A percentile compares a stretch with the other conserved stretches of the same genome.
Evolutionary conservation across 768 basidiomycete genomes (phyloP).

Genomic region (Pholiota molesta): DNA sequence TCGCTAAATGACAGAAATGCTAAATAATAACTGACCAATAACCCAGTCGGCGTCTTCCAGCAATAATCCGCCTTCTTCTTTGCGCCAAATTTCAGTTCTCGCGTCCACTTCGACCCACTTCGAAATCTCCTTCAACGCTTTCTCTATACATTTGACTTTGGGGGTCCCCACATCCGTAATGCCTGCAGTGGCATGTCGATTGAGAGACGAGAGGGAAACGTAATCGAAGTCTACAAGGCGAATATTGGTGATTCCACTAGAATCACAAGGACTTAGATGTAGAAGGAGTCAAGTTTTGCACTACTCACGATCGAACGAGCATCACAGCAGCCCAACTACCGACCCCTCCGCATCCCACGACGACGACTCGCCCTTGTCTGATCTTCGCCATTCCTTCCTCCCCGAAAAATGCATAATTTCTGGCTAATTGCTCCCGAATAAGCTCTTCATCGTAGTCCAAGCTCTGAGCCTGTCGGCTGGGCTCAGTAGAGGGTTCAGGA

Average conservation of each 20-base stretch:
- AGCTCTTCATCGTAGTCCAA: conserved; percentile 74
- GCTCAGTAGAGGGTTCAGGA: conserved; percentile 14
- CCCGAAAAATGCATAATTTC: conserved; percentile 95
- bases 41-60: conserved; percentile 94
- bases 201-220: conserved; percentile 92
- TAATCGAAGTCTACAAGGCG: conserved; percentile 95
- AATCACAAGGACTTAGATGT: conserved; percentile 3
- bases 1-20: not conserved
- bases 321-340: conserved; percentile 96
- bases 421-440: conserved; percentile 85
- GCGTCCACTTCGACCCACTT: conserved; percentile 89
- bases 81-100: conserved; percentile 83
- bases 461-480: conserved; percentile 3
- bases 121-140: conserved; percentile 68
- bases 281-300: not conserved
- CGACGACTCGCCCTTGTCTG: conserved; percentile 73
- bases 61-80: conserved; percentile 73
- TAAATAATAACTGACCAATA: conserved; percentile 59
- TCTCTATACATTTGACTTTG: conserved; percentile 82
- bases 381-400: conserved; percentile 85
- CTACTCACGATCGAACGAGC: conserved; percentile 84
- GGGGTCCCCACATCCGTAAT: conserved; percentile 92
- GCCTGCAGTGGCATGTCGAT: conserved; percentile 90
- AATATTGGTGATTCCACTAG: conserved; percentile 73
- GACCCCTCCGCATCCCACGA: conserved; percentile 96